A percentile compares a stretch with the other conserved stretches of the same genome.
These are phyloP conservation scores for Nicotiana tomentosiformis DNA, from an alignment of 257 asterid genomes.

Conservation along the genomic window DNA sequence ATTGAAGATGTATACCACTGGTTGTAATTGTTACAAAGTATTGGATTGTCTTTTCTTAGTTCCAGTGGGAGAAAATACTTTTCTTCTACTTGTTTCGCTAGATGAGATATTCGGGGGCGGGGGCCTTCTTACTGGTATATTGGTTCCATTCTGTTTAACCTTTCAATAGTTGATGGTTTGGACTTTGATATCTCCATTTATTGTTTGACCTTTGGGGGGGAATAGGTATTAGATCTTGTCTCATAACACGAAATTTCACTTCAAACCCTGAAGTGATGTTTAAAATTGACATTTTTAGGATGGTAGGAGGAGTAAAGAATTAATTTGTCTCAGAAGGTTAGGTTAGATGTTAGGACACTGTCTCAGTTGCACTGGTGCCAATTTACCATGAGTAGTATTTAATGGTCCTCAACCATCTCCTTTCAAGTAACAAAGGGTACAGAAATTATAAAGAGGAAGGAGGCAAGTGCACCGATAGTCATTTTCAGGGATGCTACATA, in stretches of 20 bases:
- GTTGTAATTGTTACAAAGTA: neutral
- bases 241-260: neutral
- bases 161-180: neutral
- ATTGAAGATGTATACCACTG: neutral
- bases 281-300: neutral
- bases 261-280: neutral
- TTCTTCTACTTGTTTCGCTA: neutral
- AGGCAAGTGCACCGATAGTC: too few relatives aligned
- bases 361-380: too few relatives aligned
- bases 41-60: neutral
- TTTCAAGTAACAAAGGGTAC: too few relatives aligned
- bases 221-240: neutral
- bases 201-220: neutral
- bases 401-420: too few relatives aligned
- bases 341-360: neutral
- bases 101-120: neutral
- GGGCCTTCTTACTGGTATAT: neutral
- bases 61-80: neutral
- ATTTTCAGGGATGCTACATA: too few relatives aligned
- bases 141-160: neutral
- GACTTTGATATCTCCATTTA: neutral
- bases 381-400: too few relatives aligned
- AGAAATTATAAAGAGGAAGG: too few relatives aligned
- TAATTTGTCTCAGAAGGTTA: neutral
- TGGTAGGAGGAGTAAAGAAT: neutral